These are phyloP conservation scores for Ogataea paradorogensis DNA, from an alignment of 805 yeast species.

Conservation along the genomic window DNA sequence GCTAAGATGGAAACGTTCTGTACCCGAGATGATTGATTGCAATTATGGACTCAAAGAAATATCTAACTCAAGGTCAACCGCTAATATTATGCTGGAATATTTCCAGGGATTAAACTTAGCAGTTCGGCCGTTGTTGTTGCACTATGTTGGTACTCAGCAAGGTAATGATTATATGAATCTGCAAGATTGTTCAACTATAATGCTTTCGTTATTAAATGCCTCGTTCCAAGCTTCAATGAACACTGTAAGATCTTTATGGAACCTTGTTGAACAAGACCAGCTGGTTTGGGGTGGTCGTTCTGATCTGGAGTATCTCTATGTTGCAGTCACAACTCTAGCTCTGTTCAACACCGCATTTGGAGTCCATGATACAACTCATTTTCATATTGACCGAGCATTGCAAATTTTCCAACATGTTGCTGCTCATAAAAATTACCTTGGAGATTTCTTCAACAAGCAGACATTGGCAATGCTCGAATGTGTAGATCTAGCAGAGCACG, in stretches of 20 bases:
- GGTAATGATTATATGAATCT: conserved; percentile 50
- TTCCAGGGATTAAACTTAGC: conserved; percentile 75
- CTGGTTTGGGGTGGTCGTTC: conserved; percentile 71
- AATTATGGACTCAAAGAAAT: conserved; percentile 48
- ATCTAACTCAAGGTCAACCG: conserved; percentile 53
- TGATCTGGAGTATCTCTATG: conserved; percentile 75
- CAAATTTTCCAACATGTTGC: conserved; percentile 61
- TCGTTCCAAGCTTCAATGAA: conserved; percentile 73
- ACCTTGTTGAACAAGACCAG: conserved; percentile 59
- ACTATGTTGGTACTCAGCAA: conserved; percentile 59
- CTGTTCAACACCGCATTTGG: conserved; percentile 73
- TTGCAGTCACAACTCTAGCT: conserved; percentile 64
- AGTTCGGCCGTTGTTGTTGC: conserved; percentile 66
- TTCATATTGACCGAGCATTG: conserved; percentile 66
- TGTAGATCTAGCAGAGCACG: conserved; percentile 4
- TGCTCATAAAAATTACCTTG: conserved; percentile 48
- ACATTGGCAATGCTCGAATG: conserved; percentile 2
- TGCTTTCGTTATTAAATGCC: conserved; percentile 60
- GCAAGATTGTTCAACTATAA: conserved; percentile 58
- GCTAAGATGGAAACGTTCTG: conserved; percentile 57
- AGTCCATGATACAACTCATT: conserved; percentile 64
- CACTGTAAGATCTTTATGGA: conserved; percentile 64
- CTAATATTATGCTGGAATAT: conserved; percentile 69
- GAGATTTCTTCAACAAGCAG: conserved; percentile 3
- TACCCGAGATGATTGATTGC: conserved; percentile 58